phyloP scores from a whole-genome alignment of 495 filamentous ascomycete species.

The Lasiosphaeriaceae sp. region DNA sequence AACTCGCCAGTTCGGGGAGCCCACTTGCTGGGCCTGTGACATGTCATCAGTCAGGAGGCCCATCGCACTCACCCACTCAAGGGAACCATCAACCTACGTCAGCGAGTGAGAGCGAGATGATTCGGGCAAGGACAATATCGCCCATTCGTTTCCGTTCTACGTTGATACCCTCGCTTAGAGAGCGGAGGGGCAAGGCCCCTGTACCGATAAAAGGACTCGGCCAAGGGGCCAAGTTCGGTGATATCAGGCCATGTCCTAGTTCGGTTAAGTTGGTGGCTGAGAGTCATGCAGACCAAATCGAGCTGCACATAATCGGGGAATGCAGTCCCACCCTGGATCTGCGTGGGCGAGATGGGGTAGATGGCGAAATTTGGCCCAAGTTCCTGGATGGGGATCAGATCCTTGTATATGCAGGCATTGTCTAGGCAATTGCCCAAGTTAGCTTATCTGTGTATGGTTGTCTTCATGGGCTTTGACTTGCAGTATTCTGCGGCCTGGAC shows the following conservation, averaged over 20 bases:
- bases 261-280: not conserved
- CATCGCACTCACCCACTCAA: no score
- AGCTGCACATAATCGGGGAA: not conserved
- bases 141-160: no score
- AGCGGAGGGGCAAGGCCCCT: no score
- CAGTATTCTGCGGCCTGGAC: not conserved
- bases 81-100: no score
- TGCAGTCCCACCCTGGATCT: not conserved
- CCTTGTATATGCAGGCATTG: constrained; percentile 1
- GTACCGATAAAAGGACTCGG: no score
- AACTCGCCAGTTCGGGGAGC: not conserved
- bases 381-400: not conserved
- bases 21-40: not conserved
- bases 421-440: not conserved
- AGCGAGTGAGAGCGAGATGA: no score
- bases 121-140: no score
- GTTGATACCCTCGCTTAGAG: no score
- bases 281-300: not conserved
- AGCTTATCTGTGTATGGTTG: no score
- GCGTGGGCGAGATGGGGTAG: not conserved
- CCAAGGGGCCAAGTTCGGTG: no score
- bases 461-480: not conserved
- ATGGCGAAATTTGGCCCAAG: not conserved
- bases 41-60: no score
- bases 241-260: not conserved